These are phyloP conservation scores for Boletus vermiculosoides DNA, from an alignment of 768 basidiomycete genomes.

Conservation along the genomic window DNA sequence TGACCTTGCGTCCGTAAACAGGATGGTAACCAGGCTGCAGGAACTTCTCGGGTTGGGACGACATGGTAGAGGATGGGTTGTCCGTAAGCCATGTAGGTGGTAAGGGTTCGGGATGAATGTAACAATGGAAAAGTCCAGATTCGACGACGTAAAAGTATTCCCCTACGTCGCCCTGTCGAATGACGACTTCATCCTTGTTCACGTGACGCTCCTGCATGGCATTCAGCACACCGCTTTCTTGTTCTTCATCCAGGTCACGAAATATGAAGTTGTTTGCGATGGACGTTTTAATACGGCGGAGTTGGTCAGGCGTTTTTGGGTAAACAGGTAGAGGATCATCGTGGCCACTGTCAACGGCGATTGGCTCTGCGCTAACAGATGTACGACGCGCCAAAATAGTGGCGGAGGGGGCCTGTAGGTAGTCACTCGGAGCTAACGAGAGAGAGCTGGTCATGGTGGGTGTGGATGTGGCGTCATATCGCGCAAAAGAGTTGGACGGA, in stretches of 20 bases:
- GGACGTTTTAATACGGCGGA: constrained; percentile 81
- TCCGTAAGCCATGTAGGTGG: constrained; percentile 58
- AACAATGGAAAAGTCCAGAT: constrained; percentile 81
- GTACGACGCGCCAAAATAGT: constrained; percentile 87
- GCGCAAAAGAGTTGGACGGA: constrained; percentile 46
- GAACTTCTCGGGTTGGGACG: constrained; percentile 51
- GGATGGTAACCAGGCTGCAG: constrained; percentile 65
- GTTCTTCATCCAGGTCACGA: constrained; percentile 94
- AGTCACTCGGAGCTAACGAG: constrained; percentile 53
- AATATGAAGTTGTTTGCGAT: constrained; percentile 92
- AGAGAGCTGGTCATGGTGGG: constrained; percentile 43
- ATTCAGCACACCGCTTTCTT: constrained; percentile 86
- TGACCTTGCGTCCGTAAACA: constrained; percentile 77
- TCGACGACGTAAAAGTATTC: constrained; percentile 99
- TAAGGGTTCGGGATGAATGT: constrained; percentile 65
- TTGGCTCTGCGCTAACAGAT: constrained; percentile 95
- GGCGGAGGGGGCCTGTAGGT: constrained; percentile 68
- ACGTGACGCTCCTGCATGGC: constrained; percentile 91
- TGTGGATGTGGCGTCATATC: constrained; percentile 46
- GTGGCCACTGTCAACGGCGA: constrained; percentile 70
- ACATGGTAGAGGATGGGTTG: constrained; percentile 35
- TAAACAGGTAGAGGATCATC: constrained; percentile 72
- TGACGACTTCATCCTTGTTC: constrained; percentile 78
- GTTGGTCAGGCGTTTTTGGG: constrained; percentile 79
- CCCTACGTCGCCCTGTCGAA: constrained; percentile 94